Conservation (phyloP, 2,329 filamentous ascomycete species). For the Cadophora luteo-olivacea region DNA sequence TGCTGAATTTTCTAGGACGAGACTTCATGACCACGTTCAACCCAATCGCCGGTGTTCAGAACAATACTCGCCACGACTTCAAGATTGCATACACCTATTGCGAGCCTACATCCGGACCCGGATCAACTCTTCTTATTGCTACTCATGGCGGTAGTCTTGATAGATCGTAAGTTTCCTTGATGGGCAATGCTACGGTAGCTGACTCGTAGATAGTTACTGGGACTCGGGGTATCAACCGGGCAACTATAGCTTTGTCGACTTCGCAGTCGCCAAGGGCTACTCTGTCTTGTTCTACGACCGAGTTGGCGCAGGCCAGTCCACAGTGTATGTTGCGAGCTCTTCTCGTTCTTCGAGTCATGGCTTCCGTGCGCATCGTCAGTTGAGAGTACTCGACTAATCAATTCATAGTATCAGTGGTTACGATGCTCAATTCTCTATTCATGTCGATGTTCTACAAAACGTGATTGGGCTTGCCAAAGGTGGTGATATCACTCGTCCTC, state of each 20-base stretch:
- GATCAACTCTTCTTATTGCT: conserved; percentile 1
- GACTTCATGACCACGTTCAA: conserved; percentile 8
- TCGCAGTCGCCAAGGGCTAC: conserved; percentile 43
- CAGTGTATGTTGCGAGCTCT: conserved; percentile 31
- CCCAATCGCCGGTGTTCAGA: neutral
- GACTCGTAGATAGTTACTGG: conserved; percentile 41
- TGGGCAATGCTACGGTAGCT: neutral
- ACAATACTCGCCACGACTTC: neutral
- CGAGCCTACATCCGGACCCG: neutral
- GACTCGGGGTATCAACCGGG: conserved; percentile 39
- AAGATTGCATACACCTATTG: conserved; percentile 1
- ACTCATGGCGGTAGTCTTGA: conserved; percentile 13
- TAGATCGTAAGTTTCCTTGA: neutral
- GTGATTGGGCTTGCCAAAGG: conserved; percentile 28
- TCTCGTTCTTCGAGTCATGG: too few relatives aligned
- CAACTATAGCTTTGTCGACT: conserved; percentile 47
- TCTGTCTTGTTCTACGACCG: conserved; percentile 48
- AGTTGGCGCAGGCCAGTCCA: conserved; percentile 44
- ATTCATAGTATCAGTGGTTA: conserved; percentile 31
- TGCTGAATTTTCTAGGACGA: neutral
- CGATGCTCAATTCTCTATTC: conserved; percentile 43
- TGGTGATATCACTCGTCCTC: conserved; percentile 34
- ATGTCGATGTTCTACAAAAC: conserved; percentile 27
- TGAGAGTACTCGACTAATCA: neutral
- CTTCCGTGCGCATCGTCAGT: too few relatives aligned